A percentile compares a stretch with the other conserved stretches of the same genome.
These are phyloP conservation scores for Hericium erinaceus DNA, from an alignment of 768 basidiomycete genomes.

Conservation along the genomic window DNA sequence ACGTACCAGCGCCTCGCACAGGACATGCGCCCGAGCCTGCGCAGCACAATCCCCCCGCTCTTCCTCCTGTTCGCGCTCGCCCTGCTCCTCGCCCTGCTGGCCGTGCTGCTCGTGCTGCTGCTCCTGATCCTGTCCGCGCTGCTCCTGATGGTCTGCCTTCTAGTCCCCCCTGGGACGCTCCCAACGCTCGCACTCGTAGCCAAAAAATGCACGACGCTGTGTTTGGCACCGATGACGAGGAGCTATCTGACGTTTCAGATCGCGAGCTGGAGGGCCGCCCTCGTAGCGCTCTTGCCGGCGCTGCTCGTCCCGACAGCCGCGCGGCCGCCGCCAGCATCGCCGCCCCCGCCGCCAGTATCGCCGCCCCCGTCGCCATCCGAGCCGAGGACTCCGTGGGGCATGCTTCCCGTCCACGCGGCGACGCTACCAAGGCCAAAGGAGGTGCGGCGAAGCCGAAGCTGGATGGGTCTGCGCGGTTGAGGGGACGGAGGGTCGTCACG, in stretches of 20 bases:
- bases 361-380: background rate
- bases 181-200: slow-evolving; percentile 4
- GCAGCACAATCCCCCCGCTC: slow-evolving; percentile 5
- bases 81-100: slow-evolving; percentile 9
- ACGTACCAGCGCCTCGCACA: slow-evolving; percentile 4
- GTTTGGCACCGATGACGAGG: slow-evolving; percentile 17
- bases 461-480: background rate
- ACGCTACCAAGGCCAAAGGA: background rate
- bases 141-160: slow-evolving; percentile 4
- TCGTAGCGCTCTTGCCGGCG: slow-evolving; percentile 3
- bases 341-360: background rate
- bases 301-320: slow-evolving; percentile 4
- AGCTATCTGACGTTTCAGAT: slow-evolving; percentile 27
- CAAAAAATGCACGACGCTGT: slow-evolving; percentile 9
- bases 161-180: slow-evolving; percentile 11
- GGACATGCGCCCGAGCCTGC: background rate
- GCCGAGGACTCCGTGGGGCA: background rate
- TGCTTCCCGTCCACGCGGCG: background rate
- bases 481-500: background rate
- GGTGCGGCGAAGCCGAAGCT: background rate
- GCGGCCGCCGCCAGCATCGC: background rate
- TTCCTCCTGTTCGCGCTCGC: slow-evolving; percentile 8
- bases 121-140: slow-evolving; percentile 5
- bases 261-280: slow-evolving; percentile 12
- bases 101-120: slow-evolving; percentile 10